Percentiles rank a stretch among this genome's conserved stretches.
Evolutionary conservation across 305 asterid genomes (phyloP).

Genomic region (Fraxinus baroniana): DNA sequence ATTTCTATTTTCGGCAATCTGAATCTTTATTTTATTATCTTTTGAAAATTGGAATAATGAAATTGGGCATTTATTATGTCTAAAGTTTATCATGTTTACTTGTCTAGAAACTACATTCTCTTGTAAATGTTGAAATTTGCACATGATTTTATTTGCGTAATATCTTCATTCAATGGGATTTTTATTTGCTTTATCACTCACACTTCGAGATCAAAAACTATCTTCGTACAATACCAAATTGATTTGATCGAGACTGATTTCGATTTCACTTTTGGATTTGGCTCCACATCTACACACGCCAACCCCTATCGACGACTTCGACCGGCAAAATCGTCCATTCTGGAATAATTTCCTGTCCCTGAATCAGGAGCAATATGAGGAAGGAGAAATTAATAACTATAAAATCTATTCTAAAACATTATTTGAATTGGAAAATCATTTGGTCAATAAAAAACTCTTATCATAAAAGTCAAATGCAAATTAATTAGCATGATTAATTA

Average conservation of each 20-base stretch:
- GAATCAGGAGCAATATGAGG: neutral
- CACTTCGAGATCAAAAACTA: neutral
- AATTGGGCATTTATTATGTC: neutral
- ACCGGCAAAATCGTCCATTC: neutral
- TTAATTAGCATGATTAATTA: neutral
- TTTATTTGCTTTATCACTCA: neutral
- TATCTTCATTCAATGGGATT: neutral
- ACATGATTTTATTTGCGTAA: neutral
- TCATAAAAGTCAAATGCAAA: conserved; percentile 22
- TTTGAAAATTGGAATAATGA: neutral
- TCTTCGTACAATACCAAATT: neutral
- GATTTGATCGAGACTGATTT: neutral
- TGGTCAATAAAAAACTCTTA: neutral
- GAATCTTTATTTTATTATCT: neutral
- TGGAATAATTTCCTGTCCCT: neutral
- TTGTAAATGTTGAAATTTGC: neutral
- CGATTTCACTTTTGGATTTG: neutral
- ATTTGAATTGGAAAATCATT: neutral
- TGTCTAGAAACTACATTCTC: neutral
- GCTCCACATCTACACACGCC: neutral
- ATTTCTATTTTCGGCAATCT: neutral
- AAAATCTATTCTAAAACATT: neutral
- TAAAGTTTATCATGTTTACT: neutral
- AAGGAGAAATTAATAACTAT: no score
- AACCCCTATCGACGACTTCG: neutral